Base-by-base conservation (phyloP, 2,329 filamentous ascomycete species). In the Cytospora mali region DNA sequence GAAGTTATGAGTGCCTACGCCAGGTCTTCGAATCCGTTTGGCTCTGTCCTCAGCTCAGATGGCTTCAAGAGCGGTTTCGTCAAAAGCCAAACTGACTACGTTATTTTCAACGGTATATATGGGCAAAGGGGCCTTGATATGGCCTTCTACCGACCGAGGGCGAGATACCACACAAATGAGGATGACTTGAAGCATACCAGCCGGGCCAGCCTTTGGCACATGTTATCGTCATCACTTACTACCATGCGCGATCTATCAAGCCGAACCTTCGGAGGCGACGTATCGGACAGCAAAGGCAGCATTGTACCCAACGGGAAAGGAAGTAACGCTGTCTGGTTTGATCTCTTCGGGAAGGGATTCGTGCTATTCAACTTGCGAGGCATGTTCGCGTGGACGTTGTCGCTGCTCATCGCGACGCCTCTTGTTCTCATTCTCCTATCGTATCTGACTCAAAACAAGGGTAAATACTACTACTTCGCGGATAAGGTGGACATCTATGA, bases 381-480 rank as follows among this genome's bases (percentile, higher is more conserved):
- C 9, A 82, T 98, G 62, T 98, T 98, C 75, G 93, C 92, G 4
- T 87, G 95, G 77, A 93, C 92, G 6, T 83, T 98, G 29, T 90
- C 91, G 0, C 77, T 98, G 14, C 85, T 98, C 23, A 88, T 96
- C 23, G 88, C 88, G 23, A 87, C 90, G 0, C 94, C 94, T 0
- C 73, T 98, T 52, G 78, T 89, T 3, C 78, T 98, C 27, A 80
- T 92, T 16, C 72, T 88, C 3, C 79, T 94, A 2, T 87, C 89
- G 9, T 86, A 91, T 62, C 72, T 91, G 28, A 80, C 98, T 4
- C 81, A 84, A 51, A 86, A 85, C 63, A 79, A 82, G 10, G 92
- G 93, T 74, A 97, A 92, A 77, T 92, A 93, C 77, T 99, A 98
- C 75, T 85, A 94, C 62, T 96, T 97, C 73, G 84, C 90, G 5